Evolutionary conservation across 768 basidiomycete species (phyloP).

Genomic region (Imleria badia): DNA sequence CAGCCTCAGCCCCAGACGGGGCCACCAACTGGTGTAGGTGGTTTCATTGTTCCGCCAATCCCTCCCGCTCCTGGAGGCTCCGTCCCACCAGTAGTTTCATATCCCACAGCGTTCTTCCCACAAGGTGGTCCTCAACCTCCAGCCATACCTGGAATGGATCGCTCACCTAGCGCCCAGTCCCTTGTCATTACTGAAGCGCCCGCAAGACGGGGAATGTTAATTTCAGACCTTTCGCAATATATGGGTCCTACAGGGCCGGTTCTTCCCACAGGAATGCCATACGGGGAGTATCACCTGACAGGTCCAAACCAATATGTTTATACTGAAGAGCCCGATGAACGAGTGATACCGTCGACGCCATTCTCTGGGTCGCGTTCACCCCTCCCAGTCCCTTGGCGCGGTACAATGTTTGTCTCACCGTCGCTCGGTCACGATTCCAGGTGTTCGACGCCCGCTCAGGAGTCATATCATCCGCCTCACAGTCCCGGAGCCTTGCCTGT

Average conservation of each 20-base stretch:
- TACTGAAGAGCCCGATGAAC: conserved; percentile 15
- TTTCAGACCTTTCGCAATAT: conserved; percentile 25
- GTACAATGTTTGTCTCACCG: conserved; percentile 13
- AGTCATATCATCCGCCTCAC: conserved; percentile 11
- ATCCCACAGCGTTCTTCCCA: conserved; percentile 25
- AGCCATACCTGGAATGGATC: conserved; percentile 19
- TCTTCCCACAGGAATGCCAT: conserved; percentile 36
- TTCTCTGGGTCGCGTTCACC: conserved; percentile 13
- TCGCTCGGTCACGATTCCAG: conserved; percentile 13
- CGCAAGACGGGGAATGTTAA: conserved; percentile 5
- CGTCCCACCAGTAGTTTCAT: conserved; percentile 22
- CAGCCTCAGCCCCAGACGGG: conserved; percentile 11
- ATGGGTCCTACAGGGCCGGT: conserved; percentile 28
- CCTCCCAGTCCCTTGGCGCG: conserved; percentile 20
- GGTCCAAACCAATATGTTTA: conserved; percentile 7
- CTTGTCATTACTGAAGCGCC: conserved; percentile 30
- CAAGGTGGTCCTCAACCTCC: conserved; percentile 14
- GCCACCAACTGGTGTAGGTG: neutral
- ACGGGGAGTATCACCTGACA: conserved; percentile 1
- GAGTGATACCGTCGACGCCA: conserved; percentile 25
- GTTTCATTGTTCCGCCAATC: conserved; percentile 26
- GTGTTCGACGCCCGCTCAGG: conserved; percentile 27
- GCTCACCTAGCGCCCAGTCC: neutral
- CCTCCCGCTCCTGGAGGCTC: conserved; percentile 15
- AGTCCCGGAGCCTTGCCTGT: conserved; percentile 16